Base-by-base conservation (phyloP, 2,329 filamentous ascomycete genomes). In the Trichophyton simii region DNA sequence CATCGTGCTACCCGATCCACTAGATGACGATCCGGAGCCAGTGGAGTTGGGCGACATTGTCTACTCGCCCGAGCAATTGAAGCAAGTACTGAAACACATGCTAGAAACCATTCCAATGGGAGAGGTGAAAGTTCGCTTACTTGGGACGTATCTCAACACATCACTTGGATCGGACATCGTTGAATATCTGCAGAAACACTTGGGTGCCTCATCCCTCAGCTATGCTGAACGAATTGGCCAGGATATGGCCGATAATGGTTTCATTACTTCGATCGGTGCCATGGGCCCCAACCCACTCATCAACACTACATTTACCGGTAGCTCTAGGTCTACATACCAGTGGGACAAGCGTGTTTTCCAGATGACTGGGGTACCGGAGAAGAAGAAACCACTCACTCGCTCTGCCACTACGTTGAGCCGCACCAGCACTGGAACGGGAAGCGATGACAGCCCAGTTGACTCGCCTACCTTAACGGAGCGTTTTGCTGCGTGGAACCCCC, bases 261-360 rank as follows among this genome's bases (percentile, higher is more conserved):
- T 96, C 71, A 78, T 99, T 70, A 86, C 94, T 59, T 80, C 99
- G 60, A 84, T 99, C 64, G 94, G 94, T 66, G 96, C 94, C 69
- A 91, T 99, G 60, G 94, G 94, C 63, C 31, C 52, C 6, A 55
- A 55, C 52, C 52, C 52, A 5, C 52, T 55, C n/a, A 15, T 55
- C 13, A 55, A 36, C 7, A 97, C 84, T 76, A 89, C 87, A 0
- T 99, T 99, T 72, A 91, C 92, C 68, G 99, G 99, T 77, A 97
- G 91, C 79, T 96, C 91, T 66, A 90, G 88, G 75, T 88, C 97
- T 85, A 92, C 89, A 72, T 99, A 99, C 73, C 94, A 99, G 74
- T 99, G 94, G 94, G 87, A 90, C 60, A 84, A 91, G 6, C 95
- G 90, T 77, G 87, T 89, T 3, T 99, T 97, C 77, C 86, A 95